Percentiles rank a stretch among this genome's conserved stretches.
phyloP scores from a whole-genome alignment of 495 filamentous ascomycete genomes.

The Schizothecium vesticola region DNA sequence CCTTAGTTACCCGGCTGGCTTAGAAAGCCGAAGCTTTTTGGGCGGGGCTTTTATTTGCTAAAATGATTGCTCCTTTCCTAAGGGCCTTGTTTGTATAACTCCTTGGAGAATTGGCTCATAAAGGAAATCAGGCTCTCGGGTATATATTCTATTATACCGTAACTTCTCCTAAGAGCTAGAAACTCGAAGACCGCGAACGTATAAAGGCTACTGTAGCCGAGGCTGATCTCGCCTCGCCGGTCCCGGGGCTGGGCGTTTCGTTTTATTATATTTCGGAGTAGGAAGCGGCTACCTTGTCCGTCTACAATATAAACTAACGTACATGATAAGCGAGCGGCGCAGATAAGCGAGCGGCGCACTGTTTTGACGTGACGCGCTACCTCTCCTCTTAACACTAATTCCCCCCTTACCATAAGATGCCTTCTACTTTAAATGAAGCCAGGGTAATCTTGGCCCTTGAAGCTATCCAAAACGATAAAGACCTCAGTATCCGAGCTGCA shows the following conservation, averaged over 20 bases:
- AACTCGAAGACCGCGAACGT: background rate
- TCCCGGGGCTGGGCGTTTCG: background rate
- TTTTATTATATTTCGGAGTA: background rate
- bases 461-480: too few species aligned
- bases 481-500: too few species aligned
- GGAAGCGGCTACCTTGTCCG: background rate
- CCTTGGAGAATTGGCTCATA: background rate
- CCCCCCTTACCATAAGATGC: too few species aligned
- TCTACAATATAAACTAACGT: background rate
- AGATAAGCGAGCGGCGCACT: too few species aligned
- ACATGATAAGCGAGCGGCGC: too few species aligned
- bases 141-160: background rate
- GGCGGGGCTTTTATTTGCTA: background rate
- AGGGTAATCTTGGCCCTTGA: too few species aligned
- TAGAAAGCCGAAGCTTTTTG: background rate
- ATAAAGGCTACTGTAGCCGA: background rate
- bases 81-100: background rate
- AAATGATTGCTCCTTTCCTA: constrained; percentile 2
- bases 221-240: background rate
- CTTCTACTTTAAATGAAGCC: too few species aligned
- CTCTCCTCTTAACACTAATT: too few species aligned
- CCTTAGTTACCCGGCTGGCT: background rate
- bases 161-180: background rate
- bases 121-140: background rate
- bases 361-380: too few species aligned